Base-by-base conservation (phyloP, 1,139 yeast species). In the Scheffersomyces parashehatae region DNA sequence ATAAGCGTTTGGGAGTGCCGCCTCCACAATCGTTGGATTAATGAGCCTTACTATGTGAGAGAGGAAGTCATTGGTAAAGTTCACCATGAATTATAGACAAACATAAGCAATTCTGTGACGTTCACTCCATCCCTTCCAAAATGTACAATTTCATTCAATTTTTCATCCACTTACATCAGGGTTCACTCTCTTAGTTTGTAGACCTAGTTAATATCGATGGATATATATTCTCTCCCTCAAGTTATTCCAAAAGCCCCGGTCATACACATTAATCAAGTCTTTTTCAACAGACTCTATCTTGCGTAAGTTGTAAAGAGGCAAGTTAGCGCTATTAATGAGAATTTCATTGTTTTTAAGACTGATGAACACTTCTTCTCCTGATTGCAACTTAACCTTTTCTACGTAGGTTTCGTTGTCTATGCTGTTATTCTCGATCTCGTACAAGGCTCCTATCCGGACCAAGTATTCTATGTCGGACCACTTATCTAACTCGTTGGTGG, bases 401-500 rank as follows among this genome's bases (percentile, higher is more conserved):
- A 56, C 56, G 36, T 52, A 61, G 2, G 41, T 28, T 7, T 49
- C 51, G n/a, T 47, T 47, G 3, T 46, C 35, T 6, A 47, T 43
- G 5, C 15, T 26, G 12, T 34, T 45, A 16, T 38, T 39, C 14
- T 43, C 51, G 7, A 53, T 42, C 13, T 46, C 45, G 46, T 60
- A 72, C 38, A 74, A 60, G 2, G 55, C 49, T 1, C 71, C 70
- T 9, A 77, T 56, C 3, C 53, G 43, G 8, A 89, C 73, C 48
- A 87, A 71, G 39, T 81, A 77, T 44, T 84, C 83, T 10, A 93
- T 73, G 15, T 78, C 83, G 24, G 75, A 81, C 98, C 98, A 93
- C 62, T 93, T 93, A 40, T 76, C 81, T 9, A 83, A 71, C 64
- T 93, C 99, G 58, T 88, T 91, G 2, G 97, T 89, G n/a, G 98